Evolutionary conservation across 257 asterid genomes (phyloP), one percentile per base, ranked within the genome.

Genomic region (Solanum ossicruentum): DNA sequence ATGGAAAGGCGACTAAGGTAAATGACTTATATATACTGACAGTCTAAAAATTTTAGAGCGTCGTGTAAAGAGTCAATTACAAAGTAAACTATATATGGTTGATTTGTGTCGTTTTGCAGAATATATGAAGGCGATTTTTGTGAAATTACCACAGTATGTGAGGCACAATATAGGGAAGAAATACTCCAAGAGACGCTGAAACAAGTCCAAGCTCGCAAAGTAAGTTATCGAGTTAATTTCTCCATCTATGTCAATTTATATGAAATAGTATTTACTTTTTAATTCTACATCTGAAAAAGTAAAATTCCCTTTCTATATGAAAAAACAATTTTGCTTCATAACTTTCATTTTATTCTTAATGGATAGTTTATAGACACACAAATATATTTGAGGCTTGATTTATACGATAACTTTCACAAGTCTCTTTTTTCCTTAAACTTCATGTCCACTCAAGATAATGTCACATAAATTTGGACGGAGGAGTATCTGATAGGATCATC

Each of bases 141-240:
- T 85, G 95, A 95, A 26, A 92, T 96, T 58, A 83, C 86, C 5
- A 82, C 96, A 0, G 6, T 92, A 55, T 86, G 89, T 67, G 99
- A 96, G 88, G 99, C 97, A 4, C 93, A 92, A 86, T 92, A 89
- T 39, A 90, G 94, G 87, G 98, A 96, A 80, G 97, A 92, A 84
- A 67, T 93, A 61, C 92, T 96, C 55, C 95, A 92, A 72, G 97
- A 89, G 73, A 92, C 91, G n/a, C 90, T 95, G 28, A 96, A 92
- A 83, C 94, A 91, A 20, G 88, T 93, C 80, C 90, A 91, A 88
- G 63, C 89, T 7, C 93, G 93, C 21, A 96, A 93, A 92, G 99
- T 91, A 88, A 83, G 90, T 72, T 21, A 58, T 32, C 7, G 8
- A 26, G 56, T 67, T 45, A 39, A 70, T 39, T 5, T 15, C n/a